Evolutionary conservation across 495 filamentous ascomycete genomes (phyloP).

Genomic region (Aspergillus coremiiformis): DNA sequence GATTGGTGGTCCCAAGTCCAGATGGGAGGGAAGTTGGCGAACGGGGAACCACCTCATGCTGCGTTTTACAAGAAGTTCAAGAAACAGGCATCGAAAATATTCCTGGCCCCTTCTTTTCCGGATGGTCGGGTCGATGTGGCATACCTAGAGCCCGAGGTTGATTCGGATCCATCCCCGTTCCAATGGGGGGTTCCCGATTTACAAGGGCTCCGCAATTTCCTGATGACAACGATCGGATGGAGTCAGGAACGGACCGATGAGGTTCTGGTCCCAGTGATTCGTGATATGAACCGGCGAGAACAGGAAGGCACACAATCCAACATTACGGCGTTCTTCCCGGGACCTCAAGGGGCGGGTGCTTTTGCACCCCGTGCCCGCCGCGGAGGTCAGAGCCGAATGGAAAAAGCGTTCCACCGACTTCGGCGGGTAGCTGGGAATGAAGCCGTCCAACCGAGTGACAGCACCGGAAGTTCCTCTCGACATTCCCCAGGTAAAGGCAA

Average conservation of each 20-base stretch:
- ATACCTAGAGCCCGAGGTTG: slow-evolving; percentile 80
- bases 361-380: slow-evolving; percentile 68
- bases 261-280: slow-evolving; percentile 85
- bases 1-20: slow-evolving; percentile 86
- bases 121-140: slow-evolving; percentile 66
- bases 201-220: slow-evolving; percentile 71
- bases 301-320: slow-evolving; percentile 90
- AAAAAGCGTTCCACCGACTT: slow-evolving; percentile 67
- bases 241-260: slow-evolving; percentile 84
- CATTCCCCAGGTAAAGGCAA: slow-evolving; percentile 8
- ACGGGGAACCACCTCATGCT: slow-evolving; percentile 37
- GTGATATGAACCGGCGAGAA: slow-evolving; percentile 83
- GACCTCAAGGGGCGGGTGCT: slow-evolving; percentile 55
- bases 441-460: background rate
- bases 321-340: slow-evolving; percentile 82
- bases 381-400: slow-evolving; percentile 69
- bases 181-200: slow-evolving; percentile 95
- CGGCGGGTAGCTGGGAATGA: slow-evolving; percentile 43
- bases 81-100: slow-evolving; percentile 73
- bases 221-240: slow-evolving; percentile 96
- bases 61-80: slow-evolving; percentile 79
- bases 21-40: slow-evolving; percentile 33
- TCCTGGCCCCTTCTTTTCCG: slow-evolving; percentile 73
- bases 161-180: slow-evolving; percentile 66
- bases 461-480: background rate